Base-by-base conservation (phyloP, 2,329 filamentous ascomycete species). In the Pyrenophora tritici-repentis region DNA sequence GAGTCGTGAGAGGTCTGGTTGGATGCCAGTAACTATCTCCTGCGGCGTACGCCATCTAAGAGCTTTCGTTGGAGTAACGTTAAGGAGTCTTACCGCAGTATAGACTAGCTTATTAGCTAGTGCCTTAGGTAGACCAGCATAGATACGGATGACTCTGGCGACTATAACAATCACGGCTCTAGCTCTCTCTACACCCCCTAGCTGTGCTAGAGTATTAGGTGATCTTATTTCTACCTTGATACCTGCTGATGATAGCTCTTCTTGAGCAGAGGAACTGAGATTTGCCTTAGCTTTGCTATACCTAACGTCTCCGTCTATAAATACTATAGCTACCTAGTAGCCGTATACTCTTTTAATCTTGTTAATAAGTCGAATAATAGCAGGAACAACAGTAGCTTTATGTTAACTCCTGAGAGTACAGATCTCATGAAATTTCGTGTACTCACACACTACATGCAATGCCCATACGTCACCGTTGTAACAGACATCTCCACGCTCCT, bases 71-170 rank as follows among this genome's bases (percentile, higher is more conserved):
- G 55, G 55, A 1, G 55, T 58, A 2, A 53, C 17, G 39, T 60
- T 60, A 40, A 47, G 34, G 6, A 56, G 31, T 31, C 55, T 56
- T n/a, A 6, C 42, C 12, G 51, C 55, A 18, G 51, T 47, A 16
- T 33, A 34, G 9, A 49, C 16, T 3, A 42, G 31, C 44, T 59
- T 47, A 13, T 47, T 52, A 17, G 36, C 50, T 20, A 57, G 34
- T 6, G 10, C 3, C 34, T 47, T 37, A 10, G 46, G 56, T 12
- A 59, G 46, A 52, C 29, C 7, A 55, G 38, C 24, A 32, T 41
- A 24, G 38, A 41, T 41, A 8, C 24, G 24, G 17, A 41, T 1
- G 57, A 20, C 18, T 20, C 2, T 20, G 5, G 18, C 5, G 5
- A 20, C 18, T 20, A 20, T 20, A 20, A 5, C 36, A 26, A 59